A percentile compares a stretch with the other conserved stretches of the same genome.
Evolutionary conservation across 768 basidiomycete species (phyloP).

Genomic region (Termitomyces sp.): DNA sequence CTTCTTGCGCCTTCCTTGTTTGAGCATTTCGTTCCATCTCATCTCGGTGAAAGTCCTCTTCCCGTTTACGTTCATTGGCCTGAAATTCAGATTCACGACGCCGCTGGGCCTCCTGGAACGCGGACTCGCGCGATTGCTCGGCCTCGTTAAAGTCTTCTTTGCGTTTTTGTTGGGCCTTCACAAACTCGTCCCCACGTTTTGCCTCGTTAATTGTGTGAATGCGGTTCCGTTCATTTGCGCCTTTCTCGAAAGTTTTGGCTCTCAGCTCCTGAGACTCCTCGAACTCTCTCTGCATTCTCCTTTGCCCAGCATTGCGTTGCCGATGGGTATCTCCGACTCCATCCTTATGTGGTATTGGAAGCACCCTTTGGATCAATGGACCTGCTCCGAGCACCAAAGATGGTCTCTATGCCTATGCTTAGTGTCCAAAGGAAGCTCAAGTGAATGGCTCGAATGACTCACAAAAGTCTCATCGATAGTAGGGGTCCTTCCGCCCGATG

Average conservation of each 20-base stretch:
- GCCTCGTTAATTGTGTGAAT: slow-evolving; percentile 4
- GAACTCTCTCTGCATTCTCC: not conserved
- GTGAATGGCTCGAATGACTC: not conserved
- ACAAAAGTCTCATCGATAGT: not conserved
- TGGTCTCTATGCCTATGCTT: not conserved
- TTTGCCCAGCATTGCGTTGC: not conserved
- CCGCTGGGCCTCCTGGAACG: not conserved
- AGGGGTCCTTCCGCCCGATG: no score
- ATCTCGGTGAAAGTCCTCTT: not conserved
- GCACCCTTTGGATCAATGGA: not conserved
- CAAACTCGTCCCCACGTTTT: not conserved
- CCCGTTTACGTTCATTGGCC: not conserved
- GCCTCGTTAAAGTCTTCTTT: not conserved
- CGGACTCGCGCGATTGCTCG: not conserved
- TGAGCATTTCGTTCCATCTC: not conserved
- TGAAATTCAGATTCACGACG: not conserved
- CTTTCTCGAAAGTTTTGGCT: not conserved
- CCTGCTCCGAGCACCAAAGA: not conserved
- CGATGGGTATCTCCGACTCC: no score
- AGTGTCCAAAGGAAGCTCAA: not conserved
- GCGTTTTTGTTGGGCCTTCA: not conserved
- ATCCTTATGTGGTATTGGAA: not conserved
- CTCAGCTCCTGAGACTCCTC: not conserved
- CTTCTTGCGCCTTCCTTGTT: not conserved
- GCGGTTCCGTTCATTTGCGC: not conserved